Evolutionary conservation across 2,329 filamentous ascomycete genomes (phyloP), one percentile per base, ranked within the genome.

Genomic region (Hypoxylon sp.): DNA sequence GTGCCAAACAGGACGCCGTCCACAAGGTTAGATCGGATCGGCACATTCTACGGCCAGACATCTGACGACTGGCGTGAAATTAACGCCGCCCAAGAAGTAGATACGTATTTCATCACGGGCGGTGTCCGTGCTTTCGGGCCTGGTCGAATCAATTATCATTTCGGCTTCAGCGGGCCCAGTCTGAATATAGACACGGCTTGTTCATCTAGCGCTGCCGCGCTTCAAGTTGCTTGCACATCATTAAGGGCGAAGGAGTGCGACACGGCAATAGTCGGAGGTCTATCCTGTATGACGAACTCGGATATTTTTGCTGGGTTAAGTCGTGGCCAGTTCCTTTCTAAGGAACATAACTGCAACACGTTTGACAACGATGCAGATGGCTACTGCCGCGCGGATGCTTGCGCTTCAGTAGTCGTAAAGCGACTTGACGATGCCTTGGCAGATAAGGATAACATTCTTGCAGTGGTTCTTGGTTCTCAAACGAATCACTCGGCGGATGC

Each of bases 401-500:
- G 88, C 54, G 89, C 85, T 1, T 86, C 87, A 0, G 79, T 94
- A 37, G 78, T 94, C 15, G 74, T 94, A 36, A 95, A 95, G 77
- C 80, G 90, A 23, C 82, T 92, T 2, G 86, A 90, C 44, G 90
- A 93, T 69, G 90, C 90, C 1, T 69, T 89, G 41, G 82, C 82
- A 1, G 89, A 94, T 63, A 86, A 89, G 52, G 90, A 94, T 82
- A 86, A 67, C 78, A 86, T 81, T 29, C 78, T 92, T n/a, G 90
- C 85, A 11, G 85, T 90, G 57, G 88, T 96, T 37, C 76, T 89
- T 1, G 89, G 85, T 19, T 82, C 86, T 1, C 82, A 84, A 3
- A 94, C 90, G 37, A 95, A 94, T 69, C 90, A 94, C 70, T 92
- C 88, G 1, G 88, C 88, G 0, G 85, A 91, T 63, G 85, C 90